Percentiles rank a stretch among this genome's conserved stretches.
Evolutionary conservation across 2,329 filamentous ascomycete genomes (phyloP).

Genomic region (Penicillium thymicola): DNA sequence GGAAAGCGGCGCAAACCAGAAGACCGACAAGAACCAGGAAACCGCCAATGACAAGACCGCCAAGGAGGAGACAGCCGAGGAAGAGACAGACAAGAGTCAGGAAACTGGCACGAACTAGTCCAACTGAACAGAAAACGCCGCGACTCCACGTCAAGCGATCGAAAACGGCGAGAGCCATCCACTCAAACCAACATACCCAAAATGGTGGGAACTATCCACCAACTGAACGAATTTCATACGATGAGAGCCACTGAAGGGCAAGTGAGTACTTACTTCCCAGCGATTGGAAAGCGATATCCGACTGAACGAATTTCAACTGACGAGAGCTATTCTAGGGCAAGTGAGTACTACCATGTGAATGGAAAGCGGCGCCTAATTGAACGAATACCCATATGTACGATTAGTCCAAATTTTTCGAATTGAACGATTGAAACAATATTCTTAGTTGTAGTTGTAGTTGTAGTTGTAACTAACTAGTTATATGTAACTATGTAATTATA

Average conservation of each 20-base stretch:
- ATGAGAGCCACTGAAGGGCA: background rate
- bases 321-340: background rate
- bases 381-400: background rate
- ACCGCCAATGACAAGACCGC: background rate
- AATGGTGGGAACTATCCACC: background rate
- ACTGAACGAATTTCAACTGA: background rate
- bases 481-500: background rate
- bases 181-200: background rate
- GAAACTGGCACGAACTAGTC: background rate
- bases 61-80: background rate
- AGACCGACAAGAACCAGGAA: background rate
- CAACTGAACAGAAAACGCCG: background rate
- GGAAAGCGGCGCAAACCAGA: conserved; percentile 29
- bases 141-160: background rate
- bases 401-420: background rate
- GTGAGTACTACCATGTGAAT: background rate
- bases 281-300: background rate
- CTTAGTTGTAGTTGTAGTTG: background rate
- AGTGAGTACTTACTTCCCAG: background rate
- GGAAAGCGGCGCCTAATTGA: background rate
- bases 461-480: background rate
- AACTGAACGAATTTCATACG: background rate
- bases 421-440: background rate
- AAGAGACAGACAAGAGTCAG: background rate
- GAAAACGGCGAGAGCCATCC: background rate